These are phyloP conservation scores for Boletus speciosus DNA, from an alignment of 768 basidiomycete species.

Conservation along the genomic window DNA sequence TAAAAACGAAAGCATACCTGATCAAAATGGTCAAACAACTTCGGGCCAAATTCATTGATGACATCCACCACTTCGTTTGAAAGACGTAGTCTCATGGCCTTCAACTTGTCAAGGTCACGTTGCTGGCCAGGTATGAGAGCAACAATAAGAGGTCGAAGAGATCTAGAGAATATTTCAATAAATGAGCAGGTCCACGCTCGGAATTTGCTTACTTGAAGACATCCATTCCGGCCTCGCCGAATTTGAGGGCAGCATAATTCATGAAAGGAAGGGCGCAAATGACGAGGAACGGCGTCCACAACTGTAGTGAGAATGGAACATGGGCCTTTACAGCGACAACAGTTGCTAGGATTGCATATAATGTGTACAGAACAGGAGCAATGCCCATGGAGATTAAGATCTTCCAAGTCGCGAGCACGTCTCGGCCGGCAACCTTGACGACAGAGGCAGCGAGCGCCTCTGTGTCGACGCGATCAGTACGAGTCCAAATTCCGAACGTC, in stretches of 20 bases:
- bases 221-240: slow-evolving; percentile 97
- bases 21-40: slow-evolving; percentile 83
- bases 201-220: slow-evolving; percentile 80
- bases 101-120: slow-evolving; percentile 70
- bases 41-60: slow-evolving; percentile 86
- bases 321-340: slow-evolving; percentile 65
- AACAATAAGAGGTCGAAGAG: slow-evolving; percentile 83
- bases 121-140: slow-evolving; percentile 89
- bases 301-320: slow-evolving; percentile 56
- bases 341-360: slow-evolving; percentile 81
- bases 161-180: slow-evolving; percentile 46
- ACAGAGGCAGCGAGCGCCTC: slow-evolving; percentile 94
- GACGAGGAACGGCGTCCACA: slow-evolving; percentile 78
- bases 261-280: slow-evolving; percentile 76
- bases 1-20: slow-evolving; percentile 45
- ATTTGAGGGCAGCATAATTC: slow-evolving; percentile 91
- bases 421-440: slow-evolving; percentile 93
- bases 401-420: slow-evolving; percentile 98
- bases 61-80: slow-evolving; percentile 81
- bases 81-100: slow-evolving; percentile 67
- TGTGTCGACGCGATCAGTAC: slow-evolving; percentile 28
- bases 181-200: not conserved
- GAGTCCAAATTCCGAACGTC: not conserved
- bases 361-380: slow-evolving; percentile 78
- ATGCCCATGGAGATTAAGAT: slow-evolving; percentile 90